These are phyloP conservation scores for Fusarium sterilihyphosum DNA, from an alignment of 2,329 filamentous ascomycete genomes.

Conservation along the genomic window DNA sequence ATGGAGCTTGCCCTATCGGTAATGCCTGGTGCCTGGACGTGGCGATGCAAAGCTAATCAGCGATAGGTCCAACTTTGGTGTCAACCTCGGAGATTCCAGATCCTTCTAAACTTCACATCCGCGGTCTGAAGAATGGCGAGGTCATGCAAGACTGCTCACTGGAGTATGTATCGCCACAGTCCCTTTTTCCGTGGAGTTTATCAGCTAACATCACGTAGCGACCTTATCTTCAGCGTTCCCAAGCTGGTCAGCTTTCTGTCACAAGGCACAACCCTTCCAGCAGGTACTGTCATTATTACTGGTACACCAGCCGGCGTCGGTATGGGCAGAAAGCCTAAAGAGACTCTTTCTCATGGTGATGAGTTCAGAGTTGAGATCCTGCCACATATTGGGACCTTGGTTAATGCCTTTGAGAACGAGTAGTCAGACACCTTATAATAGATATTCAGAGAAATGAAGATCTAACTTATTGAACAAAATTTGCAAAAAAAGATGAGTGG, in stretches of 20 bases:
- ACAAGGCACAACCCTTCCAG: conserved; percentile 54
- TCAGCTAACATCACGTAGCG: conserved; percentile 45
- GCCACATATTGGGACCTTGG: conserved; percentile 55
- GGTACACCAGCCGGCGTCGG: conserved; percentile 56
- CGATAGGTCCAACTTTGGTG: background rate
- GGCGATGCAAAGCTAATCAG: background rate
- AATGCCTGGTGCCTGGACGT: fast-evolving
- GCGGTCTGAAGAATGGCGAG: background rate
- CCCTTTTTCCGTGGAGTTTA: fast-evolving
- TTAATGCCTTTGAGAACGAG: conserved; percentile 43
- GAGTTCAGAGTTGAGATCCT: conserved; percentile 56
- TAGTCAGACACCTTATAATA: fast-evolving
- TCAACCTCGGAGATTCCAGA: background rate
- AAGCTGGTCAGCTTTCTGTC: conserved; percentile 55
- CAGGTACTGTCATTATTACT: conserved; percentile 55
- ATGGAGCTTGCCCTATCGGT: conserved; percentile 14
- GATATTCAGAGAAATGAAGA: fast-evolving
- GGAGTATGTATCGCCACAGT: background rate
- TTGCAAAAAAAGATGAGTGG: background rate
- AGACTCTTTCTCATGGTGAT: conserved; percentile 51
- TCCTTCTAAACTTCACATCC: background rate
- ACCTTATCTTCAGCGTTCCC: conserved; percentile 64
- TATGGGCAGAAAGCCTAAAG: conserved; percentile 50
- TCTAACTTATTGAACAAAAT: fast-evolving
- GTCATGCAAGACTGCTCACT: background rate